These are phyloP conservation scores for Populus deltoides DNA, from an alignment of 345 rosid species.

Conservation along the genomic window DNA sequence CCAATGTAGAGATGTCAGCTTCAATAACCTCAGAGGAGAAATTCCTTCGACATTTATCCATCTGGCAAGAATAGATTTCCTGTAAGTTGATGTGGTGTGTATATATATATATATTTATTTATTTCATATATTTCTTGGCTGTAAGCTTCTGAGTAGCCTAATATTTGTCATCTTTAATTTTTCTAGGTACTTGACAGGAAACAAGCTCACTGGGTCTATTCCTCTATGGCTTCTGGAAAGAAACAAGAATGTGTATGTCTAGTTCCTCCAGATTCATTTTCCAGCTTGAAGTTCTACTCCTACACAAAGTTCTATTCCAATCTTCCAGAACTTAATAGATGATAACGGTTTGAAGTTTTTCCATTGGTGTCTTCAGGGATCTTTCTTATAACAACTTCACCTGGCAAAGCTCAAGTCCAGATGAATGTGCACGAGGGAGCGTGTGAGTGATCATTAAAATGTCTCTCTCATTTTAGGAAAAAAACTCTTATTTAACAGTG, in stretches of 20 bases:
- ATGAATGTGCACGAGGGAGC: constrained; percentile 52
- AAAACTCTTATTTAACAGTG: not conserved
- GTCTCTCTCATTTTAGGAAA: not conserved
- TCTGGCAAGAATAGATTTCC: constrained; percentile 55
- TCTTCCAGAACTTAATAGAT: not conserved
- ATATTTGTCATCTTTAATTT: not conserved
- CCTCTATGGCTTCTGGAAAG: constrained; percentile 53
- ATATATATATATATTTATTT: not conserved
- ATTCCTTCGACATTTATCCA: constrained; percentile 55
- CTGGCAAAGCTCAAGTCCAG: constrained; percentile 52
- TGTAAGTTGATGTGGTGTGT: constrained; percentile 45
- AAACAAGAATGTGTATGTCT: constrained; percentile 66
- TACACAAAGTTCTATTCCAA: not conserved
- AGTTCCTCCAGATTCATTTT: constrained; percentile 7
- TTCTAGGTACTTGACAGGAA: constrained; percentile 68
- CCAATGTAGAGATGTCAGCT: constrained; percentile 75
- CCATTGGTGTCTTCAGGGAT: constrained; percentile 49
- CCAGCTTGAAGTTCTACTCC: constrained; percentile 5
- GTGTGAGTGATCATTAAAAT: constrained; percentile 50
- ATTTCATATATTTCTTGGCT: not conserved
- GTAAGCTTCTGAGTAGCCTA: not conserved
- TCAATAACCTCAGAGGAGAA: constrained; percentile 64
- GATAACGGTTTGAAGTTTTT: not conserved
- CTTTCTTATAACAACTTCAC: constrained; percentile 75
- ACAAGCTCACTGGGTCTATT: constrained; percentile 61